A percentile compares a stretch with the other conserved stretches of the same genome.
phyloP scores from a whole-genome alignment of 2,329 filamentous ascomycete genomes.

The Venturia oleaginea region DNA sequence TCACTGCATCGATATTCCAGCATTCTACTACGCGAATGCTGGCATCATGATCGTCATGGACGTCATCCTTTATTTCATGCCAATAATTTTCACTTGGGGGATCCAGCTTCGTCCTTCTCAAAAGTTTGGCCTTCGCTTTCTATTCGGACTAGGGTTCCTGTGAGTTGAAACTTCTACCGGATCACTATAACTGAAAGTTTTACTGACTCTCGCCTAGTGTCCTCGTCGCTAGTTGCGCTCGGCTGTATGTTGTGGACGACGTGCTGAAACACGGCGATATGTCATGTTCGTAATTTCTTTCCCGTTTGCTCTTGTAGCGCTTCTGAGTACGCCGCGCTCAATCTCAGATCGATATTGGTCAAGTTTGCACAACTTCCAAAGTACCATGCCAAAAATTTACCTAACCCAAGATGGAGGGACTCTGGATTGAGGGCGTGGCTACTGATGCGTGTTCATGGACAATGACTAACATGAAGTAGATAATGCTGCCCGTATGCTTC shows the following conservation, averaged over 20 bases:
- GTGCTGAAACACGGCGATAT: constrained; percentile 21
- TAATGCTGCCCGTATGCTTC: constrained; percentile 24
- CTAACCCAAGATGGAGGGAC: no score
- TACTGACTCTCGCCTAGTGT: constrained; percentile 19
- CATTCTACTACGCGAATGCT: constrained; percentile 26
- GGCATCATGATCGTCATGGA: constrained; percentile 31
- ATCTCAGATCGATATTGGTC: no score
- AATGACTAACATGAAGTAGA: not conserved
- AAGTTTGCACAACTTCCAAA: no score
- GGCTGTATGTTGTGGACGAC: constrained; percentile 22
- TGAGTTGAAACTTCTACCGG: constrained; percentile 17
- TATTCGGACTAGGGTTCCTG: constrained; percentile 27
- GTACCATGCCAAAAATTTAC: no score
- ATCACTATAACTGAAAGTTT: not conserved
- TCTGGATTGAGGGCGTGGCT: no score
- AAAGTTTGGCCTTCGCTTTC: constrained; percentile 25
- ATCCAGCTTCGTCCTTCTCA: constrained; percentile 25
- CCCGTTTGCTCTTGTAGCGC: no score
- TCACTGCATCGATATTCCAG: constrained; percentile 26
- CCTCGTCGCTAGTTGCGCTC: constrained; percentile 22
- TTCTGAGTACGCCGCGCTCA: no score
- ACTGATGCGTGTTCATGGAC: not conserved
- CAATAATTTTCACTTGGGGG: constrained; percentile 30
- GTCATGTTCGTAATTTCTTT: constrained; percentile 15
- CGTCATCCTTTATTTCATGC: constrained; percentile 29